phyloP scores from a whole-genome alignment of 352 stramenopile genomes.

The Globisporangium spiculum region DNA sequence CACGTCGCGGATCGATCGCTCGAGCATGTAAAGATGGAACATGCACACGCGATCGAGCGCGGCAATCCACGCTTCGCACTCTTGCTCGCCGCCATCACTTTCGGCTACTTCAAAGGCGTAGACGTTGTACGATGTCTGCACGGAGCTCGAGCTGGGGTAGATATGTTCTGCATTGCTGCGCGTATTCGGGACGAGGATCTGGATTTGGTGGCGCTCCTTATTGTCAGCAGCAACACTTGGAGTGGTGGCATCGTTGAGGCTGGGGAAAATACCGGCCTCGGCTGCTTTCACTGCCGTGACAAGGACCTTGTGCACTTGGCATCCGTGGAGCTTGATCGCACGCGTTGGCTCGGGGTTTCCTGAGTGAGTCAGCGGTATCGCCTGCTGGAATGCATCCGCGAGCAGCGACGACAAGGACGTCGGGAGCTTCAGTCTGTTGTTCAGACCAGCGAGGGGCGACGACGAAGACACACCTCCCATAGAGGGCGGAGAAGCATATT shows the following conservation, averaged over 20 bases:
- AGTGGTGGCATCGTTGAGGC: neutral
- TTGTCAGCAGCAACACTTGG: neutral
- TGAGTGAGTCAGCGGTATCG: neutral
- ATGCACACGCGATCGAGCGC: slow-evolving; percentile 40
- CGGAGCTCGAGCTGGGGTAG: neutral
- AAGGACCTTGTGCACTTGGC: slow-evolving; percentile 39
- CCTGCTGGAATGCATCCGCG: slow-evolving; percentile 36
- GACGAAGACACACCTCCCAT: neutral
- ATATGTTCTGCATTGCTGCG: neutral
- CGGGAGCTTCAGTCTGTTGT: slow-evolving; percentile 40
- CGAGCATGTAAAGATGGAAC: slow-evolving; percentile 47
- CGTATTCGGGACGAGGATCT: slow-evolving; percentile 32
- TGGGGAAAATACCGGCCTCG: neutral
- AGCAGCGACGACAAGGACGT: slow-evolving; percentile 55
- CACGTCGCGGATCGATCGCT: slow-evolving; percentile 33
- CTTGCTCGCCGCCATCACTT: slow-evolving; percentile 10
- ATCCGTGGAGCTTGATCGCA: slow-evolving; percentile 46
- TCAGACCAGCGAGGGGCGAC: slow-evolving; percentile 19
- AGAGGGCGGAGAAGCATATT: neutral
- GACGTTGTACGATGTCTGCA: slow-evolving; percentile 28
- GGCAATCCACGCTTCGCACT: slow-evolving; percentile 30
- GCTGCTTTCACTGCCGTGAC: slow-evolving; percentile 1
- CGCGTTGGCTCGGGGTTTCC: slow-evolving; percentile 16
- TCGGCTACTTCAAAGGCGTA: slow-evolving; percentile 37
- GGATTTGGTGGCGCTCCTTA: slow-evolving; percentile 26